These are phyloP conservation scores for Meripilus lineatus DNA, from an alignment of 1,284 basidiomycete species.

Conservation along the genomic window DNA sequence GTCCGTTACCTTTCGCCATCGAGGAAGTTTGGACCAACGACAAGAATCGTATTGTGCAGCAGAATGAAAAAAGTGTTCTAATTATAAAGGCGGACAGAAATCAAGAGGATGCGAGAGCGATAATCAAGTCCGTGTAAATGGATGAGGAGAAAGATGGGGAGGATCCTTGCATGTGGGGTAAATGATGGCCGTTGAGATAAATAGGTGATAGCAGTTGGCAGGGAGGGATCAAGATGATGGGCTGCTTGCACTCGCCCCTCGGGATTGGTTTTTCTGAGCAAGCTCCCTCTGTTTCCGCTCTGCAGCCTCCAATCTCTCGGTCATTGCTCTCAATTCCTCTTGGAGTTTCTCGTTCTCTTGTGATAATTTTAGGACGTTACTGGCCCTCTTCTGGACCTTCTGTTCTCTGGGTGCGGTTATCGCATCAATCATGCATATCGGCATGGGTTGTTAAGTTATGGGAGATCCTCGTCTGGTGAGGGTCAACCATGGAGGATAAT, in stretches of 20 bases:
- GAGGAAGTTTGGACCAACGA: too few species aligned
- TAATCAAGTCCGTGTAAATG: too few species aligned
- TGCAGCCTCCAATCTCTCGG: conserved; percentile 66
- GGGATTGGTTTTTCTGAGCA: conserved; percentile 3
- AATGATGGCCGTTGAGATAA: too few species aligned
- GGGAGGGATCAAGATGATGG: too few species aligned
- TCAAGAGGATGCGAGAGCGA: background rate
- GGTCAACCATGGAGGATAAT: background rate
- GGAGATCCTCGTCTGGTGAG: background rate
- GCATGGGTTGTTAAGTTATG: background rate
- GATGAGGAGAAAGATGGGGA: too few species aligned
- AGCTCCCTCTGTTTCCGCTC: conserved; percentile 61
- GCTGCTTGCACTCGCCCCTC: too few species aligned
- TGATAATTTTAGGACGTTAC: conserved; percentile 68
- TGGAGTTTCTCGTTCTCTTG: conserved; percentile 76
- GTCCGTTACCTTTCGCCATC: too few species aligned
- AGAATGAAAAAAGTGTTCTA: too few species aligned
- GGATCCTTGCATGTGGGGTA: too few species aligned
- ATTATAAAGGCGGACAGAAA: background rate
- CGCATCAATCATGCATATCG: conserved; percentile 5
- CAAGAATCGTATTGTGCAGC: too few species aligned
- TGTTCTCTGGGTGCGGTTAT: conserved; percentile 38
- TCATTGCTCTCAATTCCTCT: conserved; percentile 69
- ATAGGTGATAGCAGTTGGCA: too few species aligned
- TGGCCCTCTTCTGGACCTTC: conserved; percentile 68